Evolutionary conservation across 495 filamentous ascomycete species (phyloP).

Genomic region (Aspergillus campestris): DNA sequence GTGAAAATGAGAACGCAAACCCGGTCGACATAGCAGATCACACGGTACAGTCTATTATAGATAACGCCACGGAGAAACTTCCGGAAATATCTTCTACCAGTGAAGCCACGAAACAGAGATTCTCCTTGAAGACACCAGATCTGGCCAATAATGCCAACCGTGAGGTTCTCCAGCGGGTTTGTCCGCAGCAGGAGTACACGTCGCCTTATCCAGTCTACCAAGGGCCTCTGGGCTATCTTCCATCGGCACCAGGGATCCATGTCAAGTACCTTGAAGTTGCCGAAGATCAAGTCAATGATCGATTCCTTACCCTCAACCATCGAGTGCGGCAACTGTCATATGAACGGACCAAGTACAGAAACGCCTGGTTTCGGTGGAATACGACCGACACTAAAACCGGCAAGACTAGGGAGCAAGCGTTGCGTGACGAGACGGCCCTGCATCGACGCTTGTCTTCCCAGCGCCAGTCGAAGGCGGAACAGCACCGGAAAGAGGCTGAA

Average conservation of each 20-base stretch:
- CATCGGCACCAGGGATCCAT: slow-evolving; percentile 17
- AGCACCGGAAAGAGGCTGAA: slow-evolving; percentile 14
- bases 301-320: slow-evolving; percentile 4
- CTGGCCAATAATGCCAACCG: slow-evolving; percentile 9
- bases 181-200: slow-evolving; percentile 10
- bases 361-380: slow-evolving; percentile 7
- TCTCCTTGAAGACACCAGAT: slow-evolving; percentile 13
- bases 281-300: slow-evolving; percentile 7
- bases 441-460: slow-evolving; percentile 13
- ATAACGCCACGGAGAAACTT: not conserved
- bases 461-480: slow-evolving; percentile 11
- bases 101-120: slow-evolving; percentile 15
- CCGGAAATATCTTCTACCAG: slow-evolving; percentile 4
- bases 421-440: slow-evolving; percentile 17
- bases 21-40: not conserved
- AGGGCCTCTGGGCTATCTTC: slow-evolving; percentile 19
- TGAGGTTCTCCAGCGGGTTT: slow-evolving; percentile 11
- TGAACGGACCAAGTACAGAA: slow-evolving; percentile 18
- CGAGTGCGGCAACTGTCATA: slow-evolving; percentile 10
- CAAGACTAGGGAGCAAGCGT: slow-evolving; percentile 15
- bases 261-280: slow-evolving; percentile 16
- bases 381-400: slow-evolving; percentile 12
- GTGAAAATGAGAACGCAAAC: not conserved
- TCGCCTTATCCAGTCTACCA: slow-evolving; percentile 19
- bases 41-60: not conserved